A percentile compares a stretch with the other conserved stretches of the same genome.
Conservation (phyloP, 129 eudicot genomes). For the Flaveria robusta region DNA sequence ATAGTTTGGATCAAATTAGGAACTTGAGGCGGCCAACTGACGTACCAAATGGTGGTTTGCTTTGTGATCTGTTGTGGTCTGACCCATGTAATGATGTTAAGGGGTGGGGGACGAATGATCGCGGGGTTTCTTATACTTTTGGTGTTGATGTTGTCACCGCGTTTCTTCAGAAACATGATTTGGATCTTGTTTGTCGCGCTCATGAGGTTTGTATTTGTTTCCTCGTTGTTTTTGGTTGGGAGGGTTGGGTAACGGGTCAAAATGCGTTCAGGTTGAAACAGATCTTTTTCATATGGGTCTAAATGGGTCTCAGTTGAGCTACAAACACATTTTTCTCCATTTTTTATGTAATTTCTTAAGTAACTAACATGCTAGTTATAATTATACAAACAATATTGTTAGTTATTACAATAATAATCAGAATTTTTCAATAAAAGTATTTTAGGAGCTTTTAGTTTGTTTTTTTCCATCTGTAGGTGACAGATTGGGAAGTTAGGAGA, state of each 20-base stretch:
- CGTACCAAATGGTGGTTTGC: slow-evolving; percentile 53
- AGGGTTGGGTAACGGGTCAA: background rate
- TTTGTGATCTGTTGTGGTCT: slow-evolving; percentile 59
- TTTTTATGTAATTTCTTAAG: background rate
- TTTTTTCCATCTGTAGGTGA: background rate
- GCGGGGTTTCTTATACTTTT: slow-evolving; percentile 64
- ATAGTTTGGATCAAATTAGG: slow-evolving; percentile 49
- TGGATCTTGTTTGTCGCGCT: slow-evolving; percentile 64
- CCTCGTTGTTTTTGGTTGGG: background rate
- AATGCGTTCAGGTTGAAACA: too few species aligned
- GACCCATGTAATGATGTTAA: slow-evolving; percentile 55
- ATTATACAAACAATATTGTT: background rate
- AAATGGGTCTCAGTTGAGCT: background rate
- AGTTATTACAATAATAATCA: background rate
- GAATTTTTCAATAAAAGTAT: background rate
- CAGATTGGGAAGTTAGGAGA: background rate
- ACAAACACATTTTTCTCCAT: background rate
- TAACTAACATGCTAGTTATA: background rate
- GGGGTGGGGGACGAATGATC: slow-evolving; percentile 68
- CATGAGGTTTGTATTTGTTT: slow-evolving; percentile 42
- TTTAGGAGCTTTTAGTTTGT: background rate
- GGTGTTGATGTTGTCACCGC: slow-evolving; percentile 54
- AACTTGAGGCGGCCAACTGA: slow-evolving; percentile 51
- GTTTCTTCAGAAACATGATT: slow-evolving; percentile 51
- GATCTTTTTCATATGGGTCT: too few species aligned